Evolutionary conservation across 179 eudicot genomes (phyloP), one percentile per base, ranked within the genome.

Genomic region (Drosera spatulata): DNA sequence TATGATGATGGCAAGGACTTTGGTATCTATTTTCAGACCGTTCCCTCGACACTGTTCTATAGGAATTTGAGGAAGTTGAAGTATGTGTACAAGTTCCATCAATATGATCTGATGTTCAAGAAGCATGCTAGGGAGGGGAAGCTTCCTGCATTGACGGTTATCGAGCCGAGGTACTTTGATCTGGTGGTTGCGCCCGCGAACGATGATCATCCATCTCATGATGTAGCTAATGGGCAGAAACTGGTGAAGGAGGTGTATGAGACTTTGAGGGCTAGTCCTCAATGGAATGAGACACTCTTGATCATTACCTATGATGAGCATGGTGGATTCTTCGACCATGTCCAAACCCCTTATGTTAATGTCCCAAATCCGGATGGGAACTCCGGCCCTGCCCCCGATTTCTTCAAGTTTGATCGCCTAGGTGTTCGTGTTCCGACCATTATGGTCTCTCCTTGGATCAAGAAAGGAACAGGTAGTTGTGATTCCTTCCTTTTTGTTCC

Each of bases 361-460:
- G 82, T 91, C 0, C 98, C 95, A 13, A 91, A 73, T 65, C 98
- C 96, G 0, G 98, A 91, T 73, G 98, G 95, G 42, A 88, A 84
- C 55, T 82, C 86, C 5, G 95, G 85, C 2, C 98, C 98, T n/a
- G 73, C 91, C 5, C 98, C 96, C 1, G 53, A 40, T 59, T 85
- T 83, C 78, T 91, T 91, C 71, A 86, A 86, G 78, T 91, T 91
- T 38, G 96, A 91, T 63, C 58, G 96, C 53, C 88, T 91, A 7
- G 96, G 98, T 5, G 96, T 91, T 64, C 88, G 96, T 39, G 89
- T 91, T 3, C 98, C 96, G 0, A 86, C 96, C 0, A 88, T 88
- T n/a, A 88, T 88, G 98, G 96, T 84, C 60, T 91, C 96, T 45
- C 98, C 98, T 73, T 91, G 98, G 98, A 88, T 91, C 78, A 80